Evolutionary conservation across 169 alveolate species (phyloP).

Genomic region (Eimeria praecox): DNA sequence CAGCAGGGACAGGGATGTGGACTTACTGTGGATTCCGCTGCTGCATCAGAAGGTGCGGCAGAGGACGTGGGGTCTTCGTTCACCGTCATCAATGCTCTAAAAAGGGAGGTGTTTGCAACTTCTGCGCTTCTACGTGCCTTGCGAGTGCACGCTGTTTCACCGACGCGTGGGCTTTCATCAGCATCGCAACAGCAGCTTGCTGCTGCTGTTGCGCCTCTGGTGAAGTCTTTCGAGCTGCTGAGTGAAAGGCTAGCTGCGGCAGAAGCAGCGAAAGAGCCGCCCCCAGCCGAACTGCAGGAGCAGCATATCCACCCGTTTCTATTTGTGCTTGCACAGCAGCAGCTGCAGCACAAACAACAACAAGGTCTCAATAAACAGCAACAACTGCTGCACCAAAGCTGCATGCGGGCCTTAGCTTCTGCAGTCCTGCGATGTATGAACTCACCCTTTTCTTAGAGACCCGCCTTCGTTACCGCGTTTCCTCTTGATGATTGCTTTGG

Average conservation of each 20-base stretch:
- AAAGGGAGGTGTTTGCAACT: conserved; percentile 69
- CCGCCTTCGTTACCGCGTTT: not conserved
- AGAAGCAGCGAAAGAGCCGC: conserved; percentile 66
- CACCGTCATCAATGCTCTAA: conserved; percentile 31
- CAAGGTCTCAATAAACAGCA: conserved; percentile 73
- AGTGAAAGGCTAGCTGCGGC: conserved; percentile 64
- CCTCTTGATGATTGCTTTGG: not conserved
- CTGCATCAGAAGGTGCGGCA: not conserved
- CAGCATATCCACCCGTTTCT: conserved; percentile 77
- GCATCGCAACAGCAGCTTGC: conserved; percentile 72
- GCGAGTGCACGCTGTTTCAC: conserved; percentile 32
- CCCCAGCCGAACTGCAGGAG: conserved; percentile 68
- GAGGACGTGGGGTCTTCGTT: not conserved
- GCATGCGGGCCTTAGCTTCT: conserved; percentile 75
- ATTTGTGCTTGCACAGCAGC: conserved; percentile 73
- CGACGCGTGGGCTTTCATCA: conserved; percentile 59
- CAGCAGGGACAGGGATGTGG: conserved; percentile 44
- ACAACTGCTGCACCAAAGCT: conserved; percentile 74
- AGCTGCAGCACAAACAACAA: conserved; percentile 70
- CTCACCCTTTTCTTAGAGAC: not conserved
- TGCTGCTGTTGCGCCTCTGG: conserved; percentile 70
- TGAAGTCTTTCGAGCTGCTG: conserved; percentile 54
- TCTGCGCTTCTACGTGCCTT: conserved; percentile 58
- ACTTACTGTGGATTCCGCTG: not conserved
- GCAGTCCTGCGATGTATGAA: conserved; percentile 70